These are phyloP conservation scores for Trichoderma sp. DNA, from an alignment of 2,329 filamentous ascomycete species.

Conservation along the genomic window DNA sequence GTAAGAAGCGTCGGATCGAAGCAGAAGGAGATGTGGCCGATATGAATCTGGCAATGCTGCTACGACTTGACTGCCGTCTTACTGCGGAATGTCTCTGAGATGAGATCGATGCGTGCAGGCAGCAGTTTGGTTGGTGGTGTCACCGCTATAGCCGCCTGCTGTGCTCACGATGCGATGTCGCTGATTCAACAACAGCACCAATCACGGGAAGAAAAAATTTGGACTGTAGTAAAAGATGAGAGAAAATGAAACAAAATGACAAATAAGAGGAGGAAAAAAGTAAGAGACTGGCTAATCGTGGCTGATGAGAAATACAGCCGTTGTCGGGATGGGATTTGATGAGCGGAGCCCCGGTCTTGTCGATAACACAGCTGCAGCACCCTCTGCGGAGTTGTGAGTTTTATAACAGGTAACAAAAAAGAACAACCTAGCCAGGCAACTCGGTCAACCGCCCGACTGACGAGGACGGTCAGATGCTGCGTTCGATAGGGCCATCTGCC, in stretches of 20 bases:
- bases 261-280: not conserved
- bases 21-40: not conserved
- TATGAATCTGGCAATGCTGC: not conserved
- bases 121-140: conserved; percentile 8
- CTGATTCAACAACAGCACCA: not conserved
- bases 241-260: not conserved
- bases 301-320: not conserved
- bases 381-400: not conserved
- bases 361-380: not conserved
- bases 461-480: not conserved
- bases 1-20: not conserved
- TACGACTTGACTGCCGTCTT: not conserved
- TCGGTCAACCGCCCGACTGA: not conserved
- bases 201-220: not conserved
- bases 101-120: not conserved
- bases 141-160: not conserved
- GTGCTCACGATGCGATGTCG: not conserved
- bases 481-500: not conserved
- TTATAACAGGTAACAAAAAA: not conserved
- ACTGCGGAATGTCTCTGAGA: not conserved
- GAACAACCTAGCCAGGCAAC: not conserved
- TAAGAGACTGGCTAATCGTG: not conserved
- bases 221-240: not conserved
- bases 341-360: not conserved
- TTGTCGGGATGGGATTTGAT: not conserved